phyloP scores from a whole-genome alignment of 495 filamentous ascomycete species.

The Trichocladium antarcticum region DNA sequence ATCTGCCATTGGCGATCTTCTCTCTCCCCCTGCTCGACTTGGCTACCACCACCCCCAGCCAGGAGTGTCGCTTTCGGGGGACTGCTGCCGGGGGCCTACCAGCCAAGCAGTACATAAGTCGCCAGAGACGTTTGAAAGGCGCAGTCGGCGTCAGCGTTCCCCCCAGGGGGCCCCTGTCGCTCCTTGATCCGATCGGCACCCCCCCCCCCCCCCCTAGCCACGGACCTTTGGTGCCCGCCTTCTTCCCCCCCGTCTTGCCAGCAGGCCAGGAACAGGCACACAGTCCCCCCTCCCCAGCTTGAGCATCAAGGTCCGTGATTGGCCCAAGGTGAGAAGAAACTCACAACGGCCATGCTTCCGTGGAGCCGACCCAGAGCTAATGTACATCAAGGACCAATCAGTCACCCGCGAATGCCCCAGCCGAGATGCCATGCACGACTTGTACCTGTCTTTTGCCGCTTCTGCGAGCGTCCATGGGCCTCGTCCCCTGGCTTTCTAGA shows the following conservation, averaged over 20 bases:
- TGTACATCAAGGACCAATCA: conserved; percentile 35
- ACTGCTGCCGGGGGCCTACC: conserved; percentile 9
- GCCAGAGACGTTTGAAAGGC: conserved; percentile 4
- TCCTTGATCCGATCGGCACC: conserved; percentile 20
- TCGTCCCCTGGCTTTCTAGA: conserved; percentile 12
- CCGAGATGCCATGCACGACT: conserved; percentile 31
- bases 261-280: too few relatives aligned
- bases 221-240: neutral
- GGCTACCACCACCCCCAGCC: conserved; percentile 9
- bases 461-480: conserved; percentile 12
- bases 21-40: conserved; percentile 8
- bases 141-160: conserved; percentile 2
- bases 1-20: conserved; percentile 23
- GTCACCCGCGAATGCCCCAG: conserved; percentile 29
- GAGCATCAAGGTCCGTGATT: conserved; percentile 25
- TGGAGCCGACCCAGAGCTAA: conserved; percentile 36
- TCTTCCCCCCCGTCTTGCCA: conserved; percentile 12
- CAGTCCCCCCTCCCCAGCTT: conserved; percentile 17
- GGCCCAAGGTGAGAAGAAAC: conserved; percentile 27
- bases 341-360: conserved; percentile 41
- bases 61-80: conserved; percentile 7
- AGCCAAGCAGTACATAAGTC: too few relatives aligned
- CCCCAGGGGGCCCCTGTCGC: conserved; percentile 9
- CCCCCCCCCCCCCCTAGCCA: conserved; percentile 13
- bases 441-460: conserved; percentile 17